Evolutionary conservation across 306 rosid genomes (phyloP), one percentile per base, ranked within the genome.

Genomic region (Macrotyloma uniflorum): DNA sequence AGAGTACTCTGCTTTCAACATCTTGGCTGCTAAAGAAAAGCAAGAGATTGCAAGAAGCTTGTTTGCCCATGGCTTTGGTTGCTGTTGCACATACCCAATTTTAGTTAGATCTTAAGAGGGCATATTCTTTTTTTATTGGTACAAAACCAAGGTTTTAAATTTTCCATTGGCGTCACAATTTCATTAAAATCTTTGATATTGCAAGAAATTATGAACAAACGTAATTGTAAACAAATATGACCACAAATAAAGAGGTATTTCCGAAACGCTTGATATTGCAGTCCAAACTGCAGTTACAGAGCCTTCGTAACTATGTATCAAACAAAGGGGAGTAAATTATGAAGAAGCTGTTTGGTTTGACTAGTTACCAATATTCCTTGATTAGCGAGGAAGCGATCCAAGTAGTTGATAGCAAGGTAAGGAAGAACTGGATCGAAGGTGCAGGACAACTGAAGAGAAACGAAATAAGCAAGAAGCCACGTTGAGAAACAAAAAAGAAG

Each of bases 361-460:
- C 7, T 28, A 30, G 20, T 77, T 94, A 94, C 98, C 90, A 83
- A 86, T 46, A 84, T 69, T 35, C 79, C 87, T 82, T 89, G 95
- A 79, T 63, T 67, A 73, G 97, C 93, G 46, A 94, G 79, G 86
- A 90, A 90, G 20, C 97, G 97, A 85, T 94, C 98, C 36, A 92
- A 88, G 45, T 94, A 94, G 83, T 90, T 94, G 78, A 91, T 83
- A 19, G 98, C 97, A 2, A 94, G 89, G 85, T 92, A 94, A 18
- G 89, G 72, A 4, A 92, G 80, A 72, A 85, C 82, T 12, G 96
- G 91, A 80, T 86, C 97, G 36, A 88, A 82, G 77, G 80, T 77
- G 59, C 82, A 84, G 53, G 91, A 87, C 33, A 90, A 72, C 97
- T 94, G 86, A 23, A 66, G 12, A 67, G 35, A 67, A 33, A 78